phyloP scores from a whole-genome alignment of 768 basidiomycete genomes.

The Hortiboletus campestris region DNA sequence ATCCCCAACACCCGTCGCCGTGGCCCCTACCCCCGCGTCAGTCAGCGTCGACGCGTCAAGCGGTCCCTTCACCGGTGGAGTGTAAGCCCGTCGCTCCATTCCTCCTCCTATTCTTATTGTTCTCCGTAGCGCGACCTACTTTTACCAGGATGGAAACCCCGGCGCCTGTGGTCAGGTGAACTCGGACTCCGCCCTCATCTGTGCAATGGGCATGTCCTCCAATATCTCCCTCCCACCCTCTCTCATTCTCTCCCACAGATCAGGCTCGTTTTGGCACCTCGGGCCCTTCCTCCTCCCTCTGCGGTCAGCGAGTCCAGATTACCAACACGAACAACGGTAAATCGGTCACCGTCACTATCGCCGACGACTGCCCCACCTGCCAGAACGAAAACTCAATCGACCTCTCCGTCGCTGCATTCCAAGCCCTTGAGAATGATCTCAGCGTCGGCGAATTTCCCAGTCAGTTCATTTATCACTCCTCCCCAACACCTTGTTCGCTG shows the following conservation, averaged over 20 bases:
- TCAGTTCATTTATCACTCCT: conserved; percentile 31
- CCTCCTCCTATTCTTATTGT: background rate
- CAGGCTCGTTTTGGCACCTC: conserved; percentile 48
- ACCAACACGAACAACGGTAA: conserved; percentile 54
- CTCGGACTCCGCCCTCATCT: conserved; percentile 57
- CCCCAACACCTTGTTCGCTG: background rate
- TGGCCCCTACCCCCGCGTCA: no score
- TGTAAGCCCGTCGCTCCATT: conserved; percentile 34
- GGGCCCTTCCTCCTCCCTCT: conserved; percentile 49
- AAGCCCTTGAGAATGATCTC: conserved; percentile 37
- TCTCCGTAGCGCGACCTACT: conserved; percentile 56
- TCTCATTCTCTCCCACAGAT: conserved; percentile 38
- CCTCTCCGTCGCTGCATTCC: conserved; percentile 69
- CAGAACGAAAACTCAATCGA: conserved; percentile 64
- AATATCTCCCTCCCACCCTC: background rate
- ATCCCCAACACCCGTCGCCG: background rate
- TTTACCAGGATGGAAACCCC: conserved; percentile 65
- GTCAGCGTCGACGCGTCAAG: conserved; percentile 24
- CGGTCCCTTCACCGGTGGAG: conserved; percentile 31
- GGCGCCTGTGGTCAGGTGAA: conserved; percentile 75
- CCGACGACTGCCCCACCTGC: conserved; percentile 84
- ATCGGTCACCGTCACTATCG: conserved; percentile 62
- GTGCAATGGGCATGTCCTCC: conserved; percentile 55
- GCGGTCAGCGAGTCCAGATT: conserved; percentile 64
- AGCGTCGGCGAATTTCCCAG: conserved; percentile 56